These are phyloP conservation scores for Saccharomyces kudriavzevii DNA, from an alignment of 805 yeast genomes.

Conservation along the genomic window DNA sequence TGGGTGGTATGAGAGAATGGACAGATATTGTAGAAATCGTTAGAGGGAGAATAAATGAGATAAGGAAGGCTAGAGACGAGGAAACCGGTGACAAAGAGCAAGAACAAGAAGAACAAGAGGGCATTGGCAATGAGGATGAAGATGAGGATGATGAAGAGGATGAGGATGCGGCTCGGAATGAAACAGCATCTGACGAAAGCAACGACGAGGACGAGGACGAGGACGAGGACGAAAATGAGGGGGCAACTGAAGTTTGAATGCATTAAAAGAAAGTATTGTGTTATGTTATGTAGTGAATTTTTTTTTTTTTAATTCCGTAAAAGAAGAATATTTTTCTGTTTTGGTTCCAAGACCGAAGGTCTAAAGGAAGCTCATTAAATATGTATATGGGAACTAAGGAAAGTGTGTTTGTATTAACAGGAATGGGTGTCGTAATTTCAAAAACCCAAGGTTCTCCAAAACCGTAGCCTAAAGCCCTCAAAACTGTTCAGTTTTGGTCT, in stretches of 20 bases:
- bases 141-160: slow-evolving; percentile 38
- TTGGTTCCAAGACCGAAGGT: neutral
- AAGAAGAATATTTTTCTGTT: neutral
- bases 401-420: slow-evolving; percentile 1
- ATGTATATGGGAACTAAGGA: neutral
- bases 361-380: neutral
- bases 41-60: slow-evolving; percentile 31
- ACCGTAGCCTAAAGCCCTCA: slow-evolving; percentile 73
- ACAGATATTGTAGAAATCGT: slow-evolving; percentile 65
- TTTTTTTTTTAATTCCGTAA: neutral
- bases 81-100: slow-evolving; percentile 6
- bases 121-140: slow-evolving; percentile 41
- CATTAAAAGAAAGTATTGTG: neutral
- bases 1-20: slow-evolving; percentile 92
- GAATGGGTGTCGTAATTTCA: slow-evolving; percentile 9
- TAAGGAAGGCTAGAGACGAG: slow-evolving; percentile 22
- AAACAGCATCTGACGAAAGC: slow-evolving; percentile 35
- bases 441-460: slow-evolving; percentile 53
- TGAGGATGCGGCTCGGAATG: slow-evolving; percentile 36
- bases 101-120: slow-evolving; percentile 26
- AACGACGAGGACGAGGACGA: slow-evolving; percentile 35
- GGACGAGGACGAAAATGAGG: slow-evolving; percentile 13
- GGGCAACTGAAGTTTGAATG: neutral
- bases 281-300: neutral
- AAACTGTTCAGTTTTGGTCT: slow-evolving; percentile 79